Percentiles rank a stretch among this genome's conserved stretches.
These are phyloP conservation scores for Microdochium paspali DNA, from an alignment of 2,329 filamentous ascomycete genomes.

Conservation along the genomic window DNA sequence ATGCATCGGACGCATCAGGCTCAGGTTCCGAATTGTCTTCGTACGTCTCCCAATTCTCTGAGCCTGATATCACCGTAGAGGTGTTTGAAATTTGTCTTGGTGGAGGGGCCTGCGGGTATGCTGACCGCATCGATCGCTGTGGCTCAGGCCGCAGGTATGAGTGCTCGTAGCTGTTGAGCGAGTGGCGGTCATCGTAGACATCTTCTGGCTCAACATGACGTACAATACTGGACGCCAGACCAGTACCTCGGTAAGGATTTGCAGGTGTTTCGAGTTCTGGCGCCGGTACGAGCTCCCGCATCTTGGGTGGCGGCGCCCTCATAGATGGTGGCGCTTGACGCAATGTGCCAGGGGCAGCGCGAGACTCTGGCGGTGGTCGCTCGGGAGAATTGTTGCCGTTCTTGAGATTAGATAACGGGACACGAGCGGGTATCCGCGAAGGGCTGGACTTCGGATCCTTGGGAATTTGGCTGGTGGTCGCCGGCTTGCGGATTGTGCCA, in stretches of 20 bases:
- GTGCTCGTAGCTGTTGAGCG: conserved; percentile 24
- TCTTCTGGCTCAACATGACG: conserved; percentile 66
- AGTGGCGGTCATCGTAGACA: conserved; percentile 64
- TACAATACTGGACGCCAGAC: conserved; percentile 45
- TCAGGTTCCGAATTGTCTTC: conserved; percentile 75
- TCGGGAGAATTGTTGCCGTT: conserved; percentile 76
- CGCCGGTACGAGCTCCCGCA: conserved; percentile 64
- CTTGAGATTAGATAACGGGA: conserved; percentile 59
- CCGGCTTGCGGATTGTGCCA: conserved; percentile 18
- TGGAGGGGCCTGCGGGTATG: conserved; percentile 31
- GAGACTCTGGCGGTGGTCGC: conserved; percentile 41
- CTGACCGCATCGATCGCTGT: conserved; percentile 28
- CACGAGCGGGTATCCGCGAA: conserved; percentile 60
- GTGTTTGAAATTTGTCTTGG: conserved; percentile 64
- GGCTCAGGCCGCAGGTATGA: conserved; percentile 22
- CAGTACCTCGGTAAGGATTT: conserved; percentile 37
- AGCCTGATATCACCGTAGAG: conserved; percentile 70
- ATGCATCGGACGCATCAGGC: conserved; percentile 65
- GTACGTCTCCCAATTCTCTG: conserved; percentile 97
- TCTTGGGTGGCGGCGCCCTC: conserved; percentile 76
- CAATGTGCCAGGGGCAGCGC: conserved; percentile 30
- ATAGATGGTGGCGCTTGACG: conserved; percentile 44
- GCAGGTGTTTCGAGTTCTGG: conserved; percentile 40
- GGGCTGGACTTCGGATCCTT: conserved; percentile 41
- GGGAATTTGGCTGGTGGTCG: conserved; percentile 11